Evolutionary conservation across 768 basidiomycete genomes (phyloP).

Genomic region (Amanita polypyramis): DNA sequence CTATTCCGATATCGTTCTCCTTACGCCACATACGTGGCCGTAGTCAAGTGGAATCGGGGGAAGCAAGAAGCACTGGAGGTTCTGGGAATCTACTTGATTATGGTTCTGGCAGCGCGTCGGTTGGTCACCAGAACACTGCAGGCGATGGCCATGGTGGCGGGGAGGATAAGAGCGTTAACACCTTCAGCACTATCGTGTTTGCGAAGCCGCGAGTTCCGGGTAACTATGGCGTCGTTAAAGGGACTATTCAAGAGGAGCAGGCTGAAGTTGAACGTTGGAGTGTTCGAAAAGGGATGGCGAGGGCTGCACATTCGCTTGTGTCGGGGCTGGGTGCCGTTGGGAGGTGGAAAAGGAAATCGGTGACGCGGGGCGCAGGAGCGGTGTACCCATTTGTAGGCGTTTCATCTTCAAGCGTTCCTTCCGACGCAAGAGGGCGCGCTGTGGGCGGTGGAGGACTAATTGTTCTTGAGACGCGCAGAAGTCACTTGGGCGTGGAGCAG

Average conservation of each 20-base stretch:
- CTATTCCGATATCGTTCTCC: slow-evolving; percentile 4
- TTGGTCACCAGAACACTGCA: not conserved
- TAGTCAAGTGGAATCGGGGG: not conserved
- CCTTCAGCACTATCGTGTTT: not conserved
- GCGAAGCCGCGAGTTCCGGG: not conserved
- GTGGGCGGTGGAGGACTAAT: not conserved
- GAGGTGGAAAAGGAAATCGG: not conserved
- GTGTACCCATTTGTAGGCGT: slow-evolving; percentile 3
- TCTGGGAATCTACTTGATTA: not conserved
- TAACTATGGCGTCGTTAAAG: not conserved
- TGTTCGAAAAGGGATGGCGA: not conserved
- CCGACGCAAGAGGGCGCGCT: not conserved
- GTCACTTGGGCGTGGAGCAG: not conserved
- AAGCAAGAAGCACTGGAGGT: not conserved
- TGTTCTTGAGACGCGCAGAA: not conserved
- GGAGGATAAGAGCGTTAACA: not conserved
- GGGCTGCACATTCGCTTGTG: not conserved
- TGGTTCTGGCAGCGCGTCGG: not conserved
- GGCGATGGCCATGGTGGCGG: not conserved
- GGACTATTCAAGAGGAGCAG: too few relatives aligned
- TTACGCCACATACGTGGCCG: not conserved
- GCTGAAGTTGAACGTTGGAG: not conserved
- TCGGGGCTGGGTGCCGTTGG: not conserved
- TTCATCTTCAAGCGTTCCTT: not conserved
- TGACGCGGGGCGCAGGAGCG: not conserved